These are phyloP conservation scores for Plasmopara muralis DNA, from an alignment of 352 stramenopile species.

Conservation along the genomic window DNA sequence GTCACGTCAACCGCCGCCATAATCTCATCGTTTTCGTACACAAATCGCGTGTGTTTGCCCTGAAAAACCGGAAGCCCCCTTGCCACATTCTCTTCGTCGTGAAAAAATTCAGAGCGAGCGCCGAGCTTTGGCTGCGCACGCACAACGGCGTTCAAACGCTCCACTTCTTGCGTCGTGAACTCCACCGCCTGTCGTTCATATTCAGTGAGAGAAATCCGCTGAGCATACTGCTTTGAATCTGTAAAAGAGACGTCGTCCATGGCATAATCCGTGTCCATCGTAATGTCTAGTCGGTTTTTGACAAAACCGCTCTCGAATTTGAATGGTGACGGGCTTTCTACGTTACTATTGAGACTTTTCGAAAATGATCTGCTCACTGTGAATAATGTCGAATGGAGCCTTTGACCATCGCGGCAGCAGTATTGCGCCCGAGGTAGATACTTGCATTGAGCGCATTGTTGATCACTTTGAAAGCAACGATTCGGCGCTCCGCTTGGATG, in stretches of 20 bases:
- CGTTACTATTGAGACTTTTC: too few species aligned
- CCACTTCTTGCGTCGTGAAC: conserved; percentile 54
- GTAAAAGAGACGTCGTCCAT: conserved; percentile 12
- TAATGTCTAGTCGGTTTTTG: background rate
- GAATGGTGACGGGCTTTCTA: background rate
- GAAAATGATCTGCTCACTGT: background rate
- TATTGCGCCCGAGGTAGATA: conserved; percentile 51
- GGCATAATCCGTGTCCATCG: conserved; percentile 17
- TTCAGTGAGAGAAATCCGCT: conserved; percentile 45
- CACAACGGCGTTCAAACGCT: conserved; percentile 58
- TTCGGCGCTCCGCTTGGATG: conserved; percentile 56
- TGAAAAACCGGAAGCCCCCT: conserved; percentile 65
- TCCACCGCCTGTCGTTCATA: conserved; percentile 62
- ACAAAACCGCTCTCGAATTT: background rate
- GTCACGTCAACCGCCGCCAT: conserved; percentile 59
- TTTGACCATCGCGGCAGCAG: conserved; percentile 52
- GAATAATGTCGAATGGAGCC: conserved; percentile 25
- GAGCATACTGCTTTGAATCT: conserved; percentile 11
- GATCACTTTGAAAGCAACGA: conserved; percentile 66
- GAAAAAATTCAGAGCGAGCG: conserved; percentile 54
- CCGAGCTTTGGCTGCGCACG: conserved; percentile 42
- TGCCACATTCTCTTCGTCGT: conserved; percentile 49
- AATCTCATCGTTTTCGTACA: conserved; percentile 74
- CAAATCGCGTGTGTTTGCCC: conserved; percentile 72
- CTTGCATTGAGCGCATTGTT: conserved; percentile 64